phyloP scores from a whole-genome alignment of 345 rosid species.

The Eucalyptus rudis region DNA sequence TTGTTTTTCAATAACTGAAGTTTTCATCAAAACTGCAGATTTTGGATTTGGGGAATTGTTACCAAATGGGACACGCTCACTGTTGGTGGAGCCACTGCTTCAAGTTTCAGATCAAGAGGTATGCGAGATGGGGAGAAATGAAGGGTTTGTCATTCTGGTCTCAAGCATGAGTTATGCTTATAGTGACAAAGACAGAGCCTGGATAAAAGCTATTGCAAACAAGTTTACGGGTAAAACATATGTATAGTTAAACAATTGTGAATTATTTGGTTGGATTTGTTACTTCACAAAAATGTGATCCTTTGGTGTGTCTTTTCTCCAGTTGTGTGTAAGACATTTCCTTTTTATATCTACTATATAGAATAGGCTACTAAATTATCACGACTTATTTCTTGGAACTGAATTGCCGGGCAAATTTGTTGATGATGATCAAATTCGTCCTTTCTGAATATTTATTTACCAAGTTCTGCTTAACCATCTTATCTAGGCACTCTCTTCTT shows the following conservation, averaged over 20 bases:
- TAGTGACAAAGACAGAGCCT: conserved; percentile 70
- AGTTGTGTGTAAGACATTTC: neutral
- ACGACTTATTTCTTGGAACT: neutral
- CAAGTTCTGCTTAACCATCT: neutral
- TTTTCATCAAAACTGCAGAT: conserved; percentile 27
- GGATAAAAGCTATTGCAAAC: conserved; percentile 69
- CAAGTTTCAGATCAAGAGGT: conserved; percentile 3
- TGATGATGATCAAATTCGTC: neutral
- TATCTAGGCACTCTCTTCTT: neutral
- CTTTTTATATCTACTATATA: neutral
- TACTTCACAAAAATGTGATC: neutral
- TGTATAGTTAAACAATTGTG: neutral
- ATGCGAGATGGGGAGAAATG: conserved; percentile 4
- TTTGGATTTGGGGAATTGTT: conserved; percentile 43
- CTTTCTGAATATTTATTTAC: neutral
- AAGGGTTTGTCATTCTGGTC: conserved; percentile 65
- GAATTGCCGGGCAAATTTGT: neutral
- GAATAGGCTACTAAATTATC: neutral
- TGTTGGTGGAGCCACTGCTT: conserved; percentile 51
- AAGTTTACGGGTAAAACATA: conserved; percentile 27
- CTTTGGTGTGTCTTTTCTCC: neutral
- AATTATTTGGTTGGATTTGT: neutral
- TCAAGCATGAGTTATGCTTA: conserved; percentile 69
- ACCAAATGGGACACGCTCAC: conserved; percentile 54
- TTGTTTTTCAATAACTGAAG: neutral